Conservation (phyloP, 2,329 filamentous ascomycete genomes). For the Phaeomoniella chlamydospora region DNA sequence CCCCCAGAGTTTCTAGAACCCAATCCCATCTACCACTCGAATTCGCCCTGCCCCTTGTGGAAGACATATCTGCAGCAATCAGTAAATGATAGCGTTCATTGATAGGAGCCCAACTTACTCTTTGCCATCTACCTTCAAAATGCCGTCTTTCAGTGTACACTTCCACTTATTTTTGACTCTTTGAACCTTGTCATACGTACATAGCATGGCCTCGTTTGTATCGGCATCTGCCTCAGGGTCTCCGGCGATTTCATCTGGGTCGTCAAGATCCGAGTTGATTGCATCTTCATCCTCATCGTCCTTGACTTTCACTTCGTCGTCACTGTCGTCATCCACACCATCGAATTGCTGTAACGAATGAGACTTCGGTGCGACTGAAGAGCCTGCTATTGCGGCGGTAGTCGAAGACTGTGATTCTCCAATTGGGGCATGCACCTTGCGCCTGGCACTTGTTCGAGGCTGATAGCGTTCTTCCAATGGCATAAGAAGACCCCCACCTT, state of each 20-base stretch:
- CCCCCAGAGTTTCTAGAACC: no score
- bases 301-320: no score
- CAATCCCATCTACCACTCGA: slow-evolving; percentile 99
- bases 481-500: slow-evolving; percentile 30
- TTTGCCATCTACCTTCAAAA: slow-evolving; percentile 82
- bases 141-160: slow-evolving; percentile 94
- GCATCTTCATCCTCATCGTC: slow-evolving; percentile 67
- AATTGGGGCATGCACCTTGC: slow-evolving; percentile 14
- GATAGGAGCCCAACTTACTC: slow-evolving; percentile 42
- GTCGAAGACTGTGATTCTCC: slow-evolving; percentile 3
- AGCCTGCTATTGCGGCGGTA: no score
- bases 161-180: slow-evolving; percentile 99
- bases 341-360: slow-evolving; percentile 38
- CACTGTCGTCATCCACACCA: slow-evolving; percentile 34
- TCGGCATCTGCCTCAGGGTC: slow-evolving; percentile 79
- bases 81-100: slow-evolving; percentile 2
- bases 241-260: slow-evolving; percentile 78
- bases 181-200: slow-evolving; percentile 98
- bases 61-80: slow-evolving; percentile 59
- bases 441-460: slow-evolving; percentile 21
- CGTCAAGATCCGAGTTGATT: slow-evolving; percentile 96
- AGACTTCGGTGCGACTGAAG: no score
- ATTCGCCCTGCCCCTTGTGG: slow-evolving; percentile 93
- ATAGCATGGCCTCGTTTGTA: slow-evolving; percentile 84
- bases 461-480: slow-evolving; percentile 23